phyloP scores from a whole-genome alignment of 228 moss, liverwort and hornwort species.

The Sphagnum fallax region DNA sequence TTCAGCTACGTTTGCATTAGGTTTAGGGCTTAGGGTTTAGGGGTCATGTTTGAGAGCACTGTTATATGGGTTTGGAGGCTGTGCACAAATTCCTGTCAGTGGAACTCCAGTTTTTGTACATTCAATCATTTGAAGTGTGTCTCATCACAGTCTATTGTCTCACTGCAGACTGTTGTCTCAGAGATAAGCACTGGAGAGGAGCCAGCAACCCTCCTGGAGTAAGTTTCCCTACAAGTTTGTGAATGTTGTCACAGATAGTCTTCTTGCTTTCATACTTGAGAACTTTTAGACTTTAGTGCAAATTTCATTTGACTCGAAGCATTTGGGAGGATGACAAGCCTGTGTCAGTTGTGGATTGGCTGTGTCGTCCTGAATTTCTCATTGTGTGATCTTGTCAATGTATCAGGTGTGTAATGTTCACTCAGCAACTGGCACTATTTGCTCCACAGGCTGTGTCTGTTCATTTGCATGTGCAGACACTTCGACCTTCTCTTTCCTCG shows the following conservation, averaged over 20 bases:
- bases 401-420: slow-evolving; percentile 87
- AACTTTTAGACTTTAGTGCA: too few relatives aligned
- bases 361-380: neutral
- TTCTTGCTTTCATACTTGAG: neutral
- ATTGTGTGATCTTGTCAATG: slow-evolving; percentile 1
- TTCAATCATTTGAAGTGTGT: too few relatives aligned
- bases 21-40: neutral
- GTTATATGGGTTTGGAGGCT: neutral
- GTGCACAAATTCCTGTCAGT: too few relatives aligned
- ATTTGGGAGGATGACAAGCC: too few relatives aligned
- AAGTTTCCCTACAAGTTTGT: slow-evolving; percentile 12
- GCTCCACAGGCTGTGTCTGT: slow-evolving; percentile 92
- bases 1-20: neutral
- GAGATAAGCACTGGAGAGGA: slow-evolving; percentile 86
- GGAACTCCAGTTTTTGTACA: too few relatives aligned
- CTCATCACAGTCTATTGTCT: too few relatives aligned
- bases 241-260: neutral
- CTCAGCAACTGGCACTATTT: slow-evolving; percentile 94
- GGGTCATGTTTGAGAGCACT: neutral
- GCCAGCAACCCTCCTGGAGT: slow-evolving; percentile 92
- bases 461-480: slow-evolving; percentile 85
- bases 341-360: neutral
- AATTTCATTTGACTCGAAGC: too few relatives aligned
- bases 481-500: slow-evolving; percentile 84
- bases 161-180: slow-evolving; percentile 79